phyloP scores from a whole-genome alignment of 768 basidiomycete genomes.

The Kwoniella bestiolae region DNA sequence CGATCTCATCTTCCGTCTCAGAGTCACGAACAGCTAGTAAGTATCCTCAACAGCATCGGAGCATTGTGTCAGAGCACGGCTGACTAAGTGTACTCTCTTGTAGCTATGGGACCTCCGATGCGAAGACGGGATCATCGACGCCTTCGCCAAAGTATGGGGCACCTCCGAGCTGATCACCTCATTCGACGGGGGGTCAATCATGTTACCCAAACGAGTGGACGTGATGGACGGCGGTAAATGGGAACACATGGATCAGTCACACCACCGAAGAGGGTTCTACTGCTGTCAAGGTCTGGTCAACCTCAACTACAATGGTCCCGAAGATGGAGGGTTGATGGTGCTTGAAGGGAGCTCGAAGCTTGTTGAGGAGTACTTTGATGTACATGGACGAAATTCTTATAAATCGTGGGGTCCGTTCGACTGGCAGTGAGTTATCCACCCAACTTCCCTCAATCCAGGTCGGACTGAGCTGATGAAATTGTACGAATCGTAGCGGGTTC shows the following conservation, averaged over 20 bases:
- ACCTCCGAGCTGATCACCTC: constrained; percentile 51
- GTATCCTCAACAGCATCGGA: neutral
- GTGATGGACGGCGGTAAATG: constrained; percentile 27
- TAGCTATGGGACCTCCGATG: constrained; percentile 46
- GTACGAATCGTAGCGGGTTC: constrained; percentile 30
- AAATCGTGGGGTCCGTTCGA: constrained; percentile 33
- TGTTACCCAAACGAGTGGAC: constrained; percentile 33
- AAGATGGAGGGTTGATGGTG: constrained; percentile 52
- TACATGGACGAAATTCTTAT: constrained; percentile 20
- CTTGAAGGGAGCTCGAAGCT: constrained; percentile 47
- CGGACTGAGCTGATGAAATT: neutral
- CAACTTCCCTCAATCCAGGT: neutral
- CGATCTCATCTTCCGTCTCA: neutral
- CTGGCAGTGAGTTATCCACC: constrained; percentile 23
- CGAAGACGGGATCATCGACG: constrained; percentile 42
- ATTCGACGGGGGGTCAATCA: constrained; percentile 36
- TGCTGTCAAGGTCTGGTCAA: constrained; percentile 38
- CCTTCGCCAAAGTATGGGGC: constrained; percentile 51
- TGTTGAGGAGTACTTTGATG: constrained; percentile 31
- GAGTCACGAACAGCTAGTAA: constrained; percentile 16
- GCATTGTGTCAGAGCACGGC: neutral
- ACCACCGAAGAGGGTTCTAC: constrained; percentile 31
- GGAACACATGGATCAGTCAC: constrained; percentile 42
- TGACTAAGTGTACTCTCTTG: neutral
- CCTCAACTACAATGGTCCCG: constrained; percentile 36